Conservation (phyloP, 2,329 filamentous ascomycete species). For the Triangularia setosa region DNA sequence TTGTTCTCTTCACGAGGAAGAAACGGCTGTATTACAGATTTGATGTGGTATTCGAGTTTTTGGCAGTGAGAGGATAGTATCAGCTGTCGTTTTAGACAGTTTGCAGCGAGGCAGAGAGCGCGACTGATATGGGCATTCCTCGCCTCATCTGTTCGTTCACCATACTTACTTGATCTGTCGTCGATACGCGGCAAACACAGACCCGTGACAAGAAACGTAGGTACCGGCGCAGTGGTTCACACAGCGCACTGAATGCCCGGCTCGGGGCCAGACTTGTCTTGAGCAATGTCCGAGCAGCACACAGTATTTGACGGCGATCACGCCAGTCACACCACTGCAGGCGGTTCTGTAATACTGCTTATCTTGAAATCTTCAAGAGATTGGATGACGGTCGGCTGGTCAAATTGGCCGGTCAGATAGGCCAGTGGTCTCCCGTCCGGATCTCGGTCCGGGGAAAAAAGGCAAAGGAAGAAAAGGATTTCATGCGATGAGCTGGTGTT, state of each 20-base stretch:
- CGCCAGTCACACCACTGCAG: not conserved
- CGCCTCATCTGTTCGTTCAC: not conserved
- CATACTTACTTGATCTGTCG: not conserved
- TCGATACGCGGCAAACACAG: not conserved
- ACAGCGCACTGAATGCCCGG: not conserved
- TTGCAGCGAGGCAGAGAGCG: not conserved
- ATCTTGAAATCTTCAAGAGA: not conserved
- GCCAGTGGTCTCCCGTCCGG: not conserved
- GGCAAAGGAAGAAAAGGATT: not conserved
- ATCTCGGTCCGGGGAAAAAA: not conserved
- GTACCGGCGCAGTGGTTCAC: constrained; percentile 9
- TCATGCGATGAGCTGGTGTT: not conserved
- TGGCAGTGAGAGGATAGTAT: no score
- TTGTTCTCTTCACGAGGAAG: not conserved
- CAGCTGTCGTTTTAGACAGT: not conserved
- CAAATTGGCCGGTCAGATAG: not conserved
- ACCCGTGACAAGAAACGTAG: constrained; percentile 4
- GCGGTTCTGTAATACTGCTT: not conserved
- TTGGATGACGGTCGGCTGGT: not conserved
- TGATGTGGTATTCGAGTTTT: no score
- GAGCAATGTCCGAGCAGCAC: not conserved
- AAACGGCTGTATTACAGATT: not conserved
- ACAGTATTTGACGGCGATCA: not conserved
- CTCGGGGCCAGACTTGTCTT: not conserved
- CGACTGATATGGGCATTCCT: not conserved